Percentiles rank a stretch among this genome's conserved stretches.
These are phyloP conservation scores for Sonneratia caseolaris DNA, from an alignment of 345 rosid species.

Conservation along the genomic window DNA sequence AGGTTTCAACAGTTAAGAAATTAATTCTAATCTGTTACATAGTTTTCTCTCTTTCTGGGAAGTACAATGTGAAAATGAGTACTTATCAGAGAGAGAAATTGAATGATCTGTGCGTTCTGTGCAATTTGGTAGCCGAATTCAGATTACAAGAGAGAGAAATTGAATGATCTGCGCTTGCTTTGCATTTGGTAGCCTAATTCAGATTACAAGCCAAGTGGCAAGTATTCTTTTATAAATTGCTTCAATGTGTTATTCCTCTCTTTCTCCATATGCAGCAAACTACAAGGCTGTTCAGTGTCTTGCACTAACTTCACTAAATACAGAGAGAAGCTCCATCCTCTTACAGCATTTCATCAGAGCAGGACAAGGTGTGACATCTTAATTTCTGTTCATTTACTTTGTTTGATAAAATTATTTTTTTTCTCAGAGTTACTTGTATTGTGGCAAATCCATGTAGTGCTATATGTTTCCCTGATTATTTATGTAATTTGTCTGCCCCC, in stretches of 20 bases:
- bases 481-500: slow-evolving; percentile 11
- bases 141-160: not conserved
- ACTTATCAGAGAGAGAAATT: no score
- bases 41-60: no score
- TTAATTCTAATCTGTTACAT: no score
- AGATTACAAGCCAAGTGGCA: not conserved
- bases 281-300: slow-evolving; percentile 88
- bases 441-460: not conserved
- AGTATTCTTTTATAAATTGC: not conserved
- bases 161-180: not conserved
- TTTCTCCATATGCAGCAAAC: slow-evolving; percentile 44
- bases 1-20: not conserved
- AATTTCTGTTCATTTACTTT: slow-evolving; percentile 1
- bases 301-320: slow-evolving; percentile 65
- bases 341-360: slow-evolving; percentile 55
- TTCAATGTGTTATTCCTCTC: not conserved
- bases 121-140: no score
- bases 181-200: not conserved
- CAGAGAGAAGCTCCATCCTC: slow-evolving; percentile 65
- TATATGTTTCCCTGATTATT: not conserved
- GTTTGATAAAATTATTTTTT: not conserved
- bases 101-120: no score
- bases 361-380: slow-evolving; percentile 47
- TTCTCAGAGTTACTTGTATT: not conserved
- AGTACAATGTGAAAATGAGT: no score